Percentiles rank a stretch among this genome's conserved stretches.
Evolutionary conservation across 2,329 filamentous ascomycete species (phyloP).

Genomic region (Trichoderma simmonsii): DNA sequence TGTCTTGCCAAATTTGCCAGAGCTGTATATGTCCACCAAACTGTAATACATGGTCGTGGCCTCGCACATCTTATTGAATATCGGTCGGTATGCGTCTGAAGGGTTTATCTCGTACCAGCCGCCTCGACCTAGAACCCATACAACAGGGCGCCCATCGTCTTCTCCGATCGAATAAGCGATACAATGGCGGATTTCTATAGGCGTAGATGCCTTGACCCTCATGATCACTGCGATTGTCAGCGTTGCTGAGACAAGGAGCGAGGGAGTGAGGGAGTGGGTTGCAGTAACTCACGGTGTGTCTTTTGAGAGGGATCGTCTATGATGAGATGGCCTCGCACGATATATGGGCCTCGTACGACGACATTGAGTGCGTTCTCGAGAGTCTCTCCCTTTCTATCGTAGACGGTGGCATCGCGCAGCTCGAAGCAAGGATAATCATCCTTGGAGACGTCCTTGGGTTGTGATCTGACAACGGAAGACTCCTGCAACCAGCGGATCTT

Average conservation of each 20-base stretch:
- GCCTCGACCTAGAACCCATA: conserved; percentile 58
- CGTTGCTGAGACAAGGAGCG: background rate
- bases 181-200: conserved; percentile 54
- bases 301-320: conserved; percentile 43
- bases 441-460: conserved; percentile 30
- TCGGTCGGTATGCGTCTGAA: conserved; percentile 51
- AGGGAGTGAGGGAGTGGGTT: background rate
- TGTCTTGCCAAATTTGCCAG: conserved; percentile 30
- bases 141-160: conserved; percentile 49
- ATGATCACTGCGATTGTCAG: conserved; percentile 33
- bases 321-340: conserved; percentile 58
- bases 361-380: conserved; percentile 60
- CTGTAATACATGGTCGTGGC: conserved; percentile 63
- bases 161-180: conserved; percentile 52
- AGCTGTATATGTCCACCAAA: conserved; percentile 54
- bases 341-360: conserved; percentile 57
- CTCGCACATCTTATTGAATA: conserved; percentile 59
- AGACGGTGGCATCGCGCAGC: conserved; percentile 59
- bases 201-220: conserved; percentile 29
- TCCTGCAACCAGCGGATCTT: conserved; percentile 36
- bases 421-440: conserved; percentile 61
- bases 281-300: conserved; percentile 34
- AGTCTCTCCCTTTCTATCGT: conserved; percentile 50
- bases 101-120: conserved; percentile 69
- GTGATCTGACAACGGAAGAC: conserved; percentile 32